Conservation (phyloP, 2,329 filamentous ascomycete species). For the Amphichorda felina region DNA sequence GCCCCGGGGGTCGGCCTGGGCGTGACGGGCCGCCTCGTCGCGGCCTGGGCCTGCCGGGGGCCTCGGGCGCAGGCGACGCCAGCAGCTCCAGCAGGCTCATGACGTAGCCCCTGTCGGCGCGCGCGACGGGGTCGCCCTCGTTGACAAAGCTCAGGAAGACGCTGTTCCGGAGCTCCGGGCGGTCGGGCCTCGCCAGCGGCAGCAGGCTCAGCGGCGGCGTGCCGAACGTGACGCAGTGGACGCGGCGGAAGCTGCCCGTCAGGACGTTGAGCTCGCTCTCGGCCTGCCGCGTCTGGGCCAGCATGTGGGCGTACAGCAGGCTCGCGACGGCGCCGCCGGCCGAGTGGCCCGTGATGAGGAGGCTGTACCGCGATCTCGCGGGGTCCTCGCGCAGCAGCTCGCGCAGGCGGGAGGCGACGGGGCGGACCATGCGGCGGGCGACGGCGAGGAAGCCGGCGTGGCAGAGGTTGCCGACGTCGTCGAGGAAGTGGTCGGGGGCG, state of each 20-base stretch:
- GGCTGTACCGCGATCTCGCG: slow-evolving; percentile 48
- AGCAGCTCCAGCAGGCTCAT: slow-evolving; percentile 62
- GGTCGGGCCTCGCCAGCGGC: slow-evolving; percentile 50
- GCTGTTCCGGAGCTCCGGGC: slow-evolving; percentile 43
- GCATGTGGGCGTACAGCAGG: slow-evolving; percentile 73
- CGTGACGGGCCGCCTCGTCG: background rate
- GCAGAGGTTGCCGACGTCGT: slow-evolving; percentile 66
- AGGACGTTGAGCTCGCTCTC: slow-evolving; percentile 59
- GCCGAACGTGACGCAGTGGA: slow-evolving; percentile 83
- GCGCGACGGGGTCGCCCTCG: slow-evolving; percentile 70
- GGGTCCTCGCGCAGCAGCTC: slow-evolving; percentile 63
- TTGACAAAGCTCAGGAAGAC: slow-evolving; percentile 74
- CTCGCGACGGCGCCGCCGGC: slow-evolving; percentile 77
- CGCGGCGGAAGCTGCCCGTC: slow-evolving; percentile 59
- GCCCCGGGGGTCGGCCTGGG: too few species aligned
- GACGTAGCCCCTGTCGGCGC: slow-evolving; percentile 69
- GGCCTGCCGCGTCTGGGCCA: slow-evolving; percentile 40
- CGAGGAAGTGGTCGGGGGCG: slow-evolving; percentile 58
- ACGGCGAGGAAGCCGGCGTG: slow-evolving; percentile 72
- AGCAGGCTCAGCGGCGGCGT: slow-evolving; percentile 65
- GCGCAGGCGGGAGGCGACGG: slow-evolving; percentile 59
- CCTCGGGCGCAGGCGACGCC: slow-evolving; percentile 40
- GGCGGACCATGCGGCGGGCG: slow-evolving; percentile 61
- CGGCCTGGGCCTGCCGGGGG: slow-evolving; percentile 1
- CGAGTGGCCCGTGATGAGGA: slow-evolving; percentile 78